phyloP scores from a whole-genome alignment of 306 rosid genomes.

The Medicago lupulina region DNA sequence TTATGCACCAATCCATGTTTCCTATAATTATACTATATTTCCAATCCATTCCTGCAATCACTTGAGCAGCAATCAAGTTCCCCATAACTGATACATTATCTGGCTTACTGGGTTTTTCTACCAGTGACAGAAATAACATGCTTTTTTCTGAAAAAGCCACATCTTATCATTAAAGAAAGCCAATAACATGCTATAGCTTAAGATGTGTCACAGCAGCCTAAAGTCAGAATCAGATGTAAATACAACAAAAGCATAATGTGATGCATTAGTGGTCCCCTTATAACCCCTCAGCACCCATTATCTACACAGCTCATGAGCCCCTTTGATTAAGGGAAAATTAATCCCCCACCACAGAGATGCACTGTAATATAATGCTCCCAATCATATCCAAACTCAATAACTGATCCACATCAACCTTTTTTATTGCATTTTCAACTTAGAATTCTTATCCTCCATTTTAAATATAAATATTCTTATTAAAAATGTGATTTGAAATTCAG shows the following conservation, averaged over 20 bases:
- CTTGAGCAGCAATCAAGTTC: constrained; percentile 10
- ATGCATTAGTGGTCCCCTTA: neutral
- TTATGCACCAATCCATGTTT: neutral
- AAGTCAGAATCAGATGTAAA: constrained; percentile 5
- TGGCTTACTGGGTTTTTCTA: neutral
- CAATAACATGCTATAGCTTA: neutral
- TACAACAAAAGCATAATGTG: neutral
- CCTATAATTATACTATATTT: constrained; percentile 1
- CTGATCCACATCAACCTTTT: neutral
- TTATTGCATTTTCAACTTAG: neutral
- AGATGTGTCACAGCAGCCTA: neutral
- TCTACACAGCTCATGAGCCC: neutral
- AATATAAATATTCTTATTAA: too few species aligned
- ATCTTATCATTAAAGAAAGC: neutral
- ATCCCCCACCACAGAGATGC: neutral
- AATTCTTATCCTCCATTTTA: neutral
- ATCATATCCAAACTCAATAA: neutral
- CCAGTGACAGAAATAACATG: neutral
- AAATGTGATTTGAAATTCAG: too few species aligned
- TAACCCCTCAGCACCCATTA: neutral
- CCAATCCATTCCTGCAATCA: neutral
- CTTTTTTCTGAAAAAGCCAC: neutral
- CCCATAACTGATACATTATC: neutral
- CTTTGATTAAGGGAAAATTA: constrained; percentile 18
- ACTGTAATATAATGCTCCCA: constrained; percentile 13